A percentile compares a stretch with the other conserved stretches of the same genome.
These are phyloP conservation scores for Eucalyptus curtisii DNA, from an alignment of 345 rosid species.

Conservation along the genomic window DNA sequence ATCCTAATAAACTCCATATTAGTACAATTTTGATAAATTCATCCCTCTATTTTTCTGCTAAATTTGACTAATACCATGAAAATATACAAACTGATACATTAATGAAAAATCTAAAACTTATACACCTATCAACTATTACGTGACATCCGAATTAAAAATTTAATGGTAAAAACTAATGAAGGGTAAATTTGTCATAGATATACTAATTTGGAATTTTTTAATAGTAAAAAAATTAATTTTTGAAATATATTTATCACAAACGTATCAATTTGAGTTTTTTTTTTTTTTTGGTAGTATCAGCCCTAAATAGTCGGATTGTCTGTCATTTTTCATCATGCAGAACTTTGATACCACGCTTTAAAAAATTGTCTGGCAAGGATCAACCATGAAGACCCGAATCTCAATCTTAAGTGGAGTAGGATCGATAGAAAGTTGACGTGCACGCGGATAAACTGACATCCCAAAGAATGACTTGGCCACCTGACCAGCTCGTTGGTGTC, in stretches of 20 bases:
- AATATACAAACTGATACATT: no score
- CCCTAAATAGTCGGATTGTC: background rate
- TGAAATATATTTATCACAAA: no score
- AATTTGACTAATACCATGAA: no score
- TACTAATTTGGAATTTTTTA: no score
- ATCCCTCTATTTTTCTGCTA: no score
- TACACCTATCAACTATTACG: accelerated
- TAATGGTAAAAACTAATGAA: no score
- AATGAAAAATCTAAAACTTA: accelerated
- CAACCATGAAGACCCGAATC: background rate
- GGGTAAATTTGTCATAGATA: accelerated
- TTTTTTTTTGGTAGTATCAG: background rate
- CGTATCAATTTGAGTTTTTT: accelerated
- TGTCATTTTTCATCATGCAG: no score
- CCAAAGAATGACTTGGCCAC: background rate
- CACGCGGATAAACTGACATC: background rate
- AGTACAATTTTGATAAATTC: no score
- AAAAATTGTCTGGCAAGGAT: background rate
- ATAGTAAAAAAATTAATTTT: accelerated
- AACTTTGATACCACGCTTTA: no score
- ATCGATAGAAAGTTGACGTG: background rate
- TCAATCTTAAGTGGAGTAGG: background rate
- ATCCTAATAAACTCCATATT: no score
- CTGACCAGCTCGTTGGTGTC: background rate
- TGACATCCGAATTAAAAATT: accelerated